Conservation (phyloP, 352 stramenopile species). For the Phytophthora sp. region DNA sequence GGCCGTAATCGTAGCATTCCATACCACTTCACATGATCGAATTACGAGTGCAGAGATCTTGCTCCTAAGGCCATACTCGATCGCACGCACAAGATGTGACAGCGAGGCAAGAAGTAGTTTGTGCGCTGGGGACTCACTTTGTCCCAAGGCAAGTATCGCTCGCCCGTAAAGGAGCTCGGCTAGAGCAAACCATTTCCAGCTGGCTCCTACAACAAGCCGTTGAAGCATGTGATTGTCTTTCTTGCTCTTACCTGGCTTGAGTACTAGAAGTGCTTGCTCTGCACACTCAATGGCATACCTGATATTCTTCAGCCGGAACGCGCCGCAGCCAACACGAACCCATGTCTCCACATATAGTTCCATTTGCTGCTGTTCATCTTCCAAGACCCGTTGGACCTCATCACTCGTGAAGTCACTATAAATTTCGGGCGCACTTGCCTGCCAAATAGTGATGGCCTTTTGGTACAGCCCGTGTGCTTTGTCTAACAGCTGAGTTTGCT, state of each 20-base stretch:
- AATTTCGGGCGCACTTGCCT: conserved; percentile 38
- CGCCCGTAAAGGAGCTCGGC: conserved; percentile 65
- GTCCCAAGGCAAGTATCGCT: conserved; percentile 54
- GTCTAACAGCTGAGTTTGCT: conserved; percentile 42
- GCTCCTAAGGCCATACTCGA: conserved; percentile 40
- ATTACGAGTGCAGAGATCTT: conserved; percentile 29
- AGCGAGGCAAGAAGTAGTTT: conserved; percentile 62
- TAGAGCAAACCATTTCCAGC: conserved; percentile 75
- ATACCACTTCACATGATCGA: conserved; percentile 71
- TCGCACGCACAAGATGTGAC: conserved; percentile 56
- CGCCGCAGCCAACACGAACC: conserved; percentile 66
- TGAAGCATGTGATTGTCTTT: conserved; percentile 13
- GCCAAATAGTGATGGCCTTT: conserved; percentile 63
- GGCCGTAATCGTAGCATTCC: conserved; percentile 70
- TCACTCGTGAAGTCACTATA: conserved; percentile 35
- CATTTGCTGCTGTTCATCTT: conserved; percentile 63
- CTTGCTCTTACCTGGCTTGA: conserved; percentile 20
- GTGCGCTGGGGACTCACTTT: conserved; percentile 45
- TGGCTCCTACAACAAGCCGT: conserved; percentile 29
- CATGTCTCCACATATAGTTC: conserved; percentile 78
- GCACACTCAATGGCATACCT: conserved; percentile 65
- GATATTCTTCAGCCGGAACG: conserved; percentile 54
- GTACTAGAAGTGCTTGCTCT: conserved; percentile 39
- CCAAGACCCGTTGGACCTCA: conserved; percentile 27
- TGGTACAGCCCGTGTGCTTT: conserved; percentile 62